Conservation (phyloP, 305 asterid species). For the Fraxinus xanthoxyloides region DNA sequence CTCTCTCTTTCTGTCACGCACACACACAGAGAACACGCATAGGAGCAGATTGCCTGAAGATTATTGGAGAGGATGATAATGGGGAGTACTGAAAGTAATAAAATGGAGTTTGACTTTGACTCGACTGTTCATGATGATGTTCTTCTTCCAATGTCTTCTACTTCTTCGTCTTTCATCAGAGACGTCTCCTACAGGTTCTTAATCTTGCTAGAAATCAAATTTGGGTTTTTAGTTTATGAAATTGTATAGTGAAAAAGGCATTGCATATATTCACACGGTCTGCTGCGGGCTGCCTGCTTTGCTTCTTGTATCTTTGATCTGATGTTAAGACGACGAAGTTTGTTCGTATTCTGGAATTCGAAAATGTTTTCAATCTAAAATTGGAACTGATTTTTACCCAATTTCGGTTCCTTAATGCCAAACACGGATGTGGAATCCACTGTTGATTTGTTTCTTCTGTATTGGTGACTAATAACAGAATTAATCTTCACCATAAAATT, state of each 20-base stretch:
- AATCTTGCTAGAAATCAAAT: background rate
- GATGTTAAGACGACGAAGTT: background rate
- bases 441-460: background rate
- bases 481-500: background rate
- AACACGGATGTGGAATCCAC: background rate
- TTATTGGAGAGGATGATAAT: background rate
- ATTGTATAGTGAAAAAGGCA: background rate
- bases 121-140: slow-evolving; percentile 3
- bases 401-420: background rate
- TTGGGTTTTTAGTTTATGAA: background rate
- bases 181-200: slow-evolving; percentile 40
- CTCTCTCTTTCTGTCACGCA: background rate
- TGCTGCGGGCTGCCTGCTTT: background rate
- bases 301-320: background rate
- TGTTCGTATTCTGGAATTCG: background rate
- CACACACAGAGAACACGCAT: background rate
- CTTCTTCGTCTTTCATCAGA: background rate
- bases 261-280: background rate
- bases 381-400: background rate
- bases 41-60: background rate
- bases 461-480: background rate
- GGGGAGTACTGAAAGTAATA: background rate
- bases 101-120: background rate
- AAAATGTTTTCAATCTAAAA: background rate
- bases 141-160: slow-evolving; percentile 23